Base-by-base conservation (phyloP, 78 protist genomes). In the Dictyostelium purpureum region DNA sequence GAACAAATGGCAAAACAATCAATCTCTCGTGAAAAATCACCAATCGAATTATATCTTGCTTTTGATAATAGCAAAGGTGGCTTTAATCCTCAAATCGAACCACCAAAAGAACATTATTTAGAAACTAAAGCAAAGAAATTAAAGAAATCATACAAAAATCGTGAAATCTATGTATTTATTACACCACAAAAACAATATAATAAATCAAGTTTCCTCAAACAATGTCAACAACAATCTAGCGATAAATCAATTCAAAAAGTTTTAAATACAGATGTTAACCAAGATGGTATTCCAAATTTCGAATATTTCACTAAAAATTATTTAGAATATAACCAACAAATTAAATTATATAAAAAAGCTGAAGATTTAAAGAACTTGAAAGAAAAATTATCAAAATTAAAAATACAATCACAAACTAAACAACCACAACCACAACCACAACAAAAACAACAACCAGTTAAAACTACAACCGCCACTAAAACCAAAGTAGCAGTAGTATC, bases 71-170 rank as follows among this genome's bases (percentile, higher is more conserved):
- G 74, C 2, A 35, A 26, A 45, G 92, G 92, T 51, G 92, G 92
- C 19, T 85, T 85, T 26, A 85, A 85, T 73, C 92, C 92, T 28
- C 83, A 81, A 24, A 85, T 85, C 35, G 70, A 85, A 57, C 6
- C 21, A 43, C 92, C 92, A 56, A 56, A 52, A 43, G 82, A 85
- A 45, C 92, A 85, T 59, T 74, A 40, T 51, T 31, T 85, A 6
- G 66, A 71, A 31, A n/a, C 24, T 14, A 85, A 52, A 74, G 21
- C 47, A 4, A 73, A 74, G 43, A 82, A 83, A 42, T 57, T 37
- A 31, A 28, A 70, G 18, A 51, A 79, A 66, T 33, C 38, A 18
- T 54, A 69, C 26, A 70, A 52, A 57, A 83, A 83, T 38, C n/a
- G 77, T 59, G 82, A 70, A 59, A 38, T 38, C 42, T 9, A 12